phyloP scores from a whole-genome alignment of 2,329 filamentous ascomycete species.

The Pseudohalonectria lignicola region DNA sequence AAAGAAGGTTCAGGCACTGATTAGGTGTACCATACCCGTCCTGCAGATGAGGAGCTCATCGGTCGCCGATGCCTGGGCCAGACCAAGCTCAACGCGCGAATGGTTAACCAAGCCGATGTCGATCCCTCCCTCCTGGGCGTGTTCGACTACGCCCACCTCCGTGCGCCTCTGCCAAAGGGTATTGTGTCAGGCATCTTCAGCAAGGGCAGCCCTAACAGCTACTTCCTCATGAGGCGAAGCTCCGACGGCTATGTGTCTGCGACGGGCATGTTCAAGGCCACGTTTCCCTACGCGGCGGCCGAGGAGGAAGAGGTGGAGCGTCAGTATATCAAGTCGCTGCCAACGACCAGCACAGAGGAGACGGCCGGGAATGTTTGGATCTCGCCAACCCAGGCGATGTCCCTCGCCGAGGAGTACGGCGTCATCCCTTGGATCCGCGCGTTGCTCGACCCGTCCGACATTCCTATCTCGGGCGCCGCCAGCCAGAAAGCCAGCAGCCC shows the following conservation, averaged over 20 bases:
- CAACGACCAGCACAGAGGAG: slow-evolving; percentile 78
- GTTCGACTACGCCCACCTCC: slow-evolving; percentile 93
- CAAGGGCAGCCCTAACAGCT: slow-evolving; percentile 75
- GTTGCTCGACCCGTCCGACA: slow-evolving; percentile 80
- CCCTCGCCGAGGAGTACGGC: slow-evolving; percentile 76
- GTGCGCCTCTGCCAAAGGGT: slow-evolving; percentile 84
- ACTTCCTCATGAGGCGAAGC: slow-evolving; percentile 92
- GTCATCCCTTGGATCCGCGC: slow-evolving; percentile 83
- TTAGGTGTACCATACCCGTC: too few relatives aligned
- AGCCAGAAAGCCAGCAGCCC: slow-evolving; percentile 44
- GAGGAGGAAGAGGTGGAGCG: slow-evolving; percentile 67
- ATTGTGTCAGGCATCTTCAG: slow-evolving; percentile 83
- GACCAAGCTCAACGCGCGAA: slow-evolving; percentile 79
- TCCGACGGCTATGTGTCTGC: slow-evolving; percentile 76
- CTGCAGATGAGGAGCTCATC: slow-evolving; percentile 61
- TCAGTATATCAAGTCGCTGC: slow-evolving; percentile 72
- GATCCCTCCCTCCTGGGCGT: slow-evolving; percentile 65
- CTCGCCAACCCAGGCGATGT: slow-evolving; percentile 67
- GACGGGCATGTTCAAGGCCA: slow-evolving; percentile 87
- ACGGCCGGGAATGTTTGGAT: slow-evolving; percentile 97
- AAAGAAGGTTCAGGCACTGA: too few relatives aligned
- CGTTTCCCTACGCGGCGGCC: slow-evolving; percentile 66
- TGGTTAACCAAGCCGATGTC: slow-evolving; percentile 58
- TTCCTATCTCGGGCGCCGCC: slow-evolving; percentile 42
- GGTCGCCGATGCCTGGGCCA: slow-evolving; percentile 81